phyloP scores from a whole-genome alignment of 345 rosid species.

The Eucalyptus grandis region DNA sequence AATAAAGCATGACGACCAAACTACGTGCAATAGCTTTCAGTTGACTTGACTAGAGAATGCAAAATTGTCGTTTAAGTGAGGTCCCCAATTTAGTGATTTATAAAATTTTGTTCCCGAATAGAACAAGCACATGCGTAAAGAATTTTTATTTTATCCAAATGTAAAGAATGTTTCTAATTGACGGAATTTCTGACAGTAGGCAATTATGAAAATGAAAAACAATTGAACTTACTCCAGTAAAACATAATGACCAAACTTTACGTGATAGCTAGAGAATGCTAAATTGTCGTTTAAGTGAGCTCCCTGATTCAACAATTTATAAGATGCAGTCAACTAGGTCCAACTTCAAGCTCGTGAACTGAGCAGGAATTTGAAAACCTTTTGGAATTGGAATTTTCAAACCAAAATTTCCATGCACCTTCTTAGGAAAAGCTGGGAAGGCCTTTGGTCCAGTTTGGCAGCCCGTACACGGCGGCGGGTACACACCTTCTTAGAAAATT shows the following conservation, averaged over 20 bases:
- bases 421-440: background rate
- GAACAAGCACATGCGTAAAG: no score
- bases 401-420: background rate
- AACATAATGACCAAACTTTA: no score
- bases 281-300: no score
- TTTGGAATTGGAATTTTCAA: no score
- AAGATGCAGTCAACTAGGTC: background rate
- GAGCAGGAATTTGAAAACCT: background rate
- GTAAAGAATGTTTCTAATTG: no score
- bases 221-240: no score
- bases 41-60: background rate
- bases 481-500: no score
- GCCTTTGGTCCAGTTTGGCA: background rate
- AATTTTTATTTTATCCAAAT: no score
- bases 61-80: background rate
- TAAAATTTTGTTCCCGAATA: accelerated
- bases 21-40: background rate
- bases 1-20: background rate
- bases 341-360: background rate
- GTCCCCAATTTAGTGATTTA: accelerated
- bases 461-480: background rate
- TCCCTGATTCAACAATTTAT: no score
- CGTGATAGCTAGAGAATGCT: no score
- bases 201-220: no score
- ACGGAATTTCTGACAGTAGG: accelerated